Conservation (phyloP, 1,284 basidiomycete species). For the Psilocybe mexicana region DNA sequence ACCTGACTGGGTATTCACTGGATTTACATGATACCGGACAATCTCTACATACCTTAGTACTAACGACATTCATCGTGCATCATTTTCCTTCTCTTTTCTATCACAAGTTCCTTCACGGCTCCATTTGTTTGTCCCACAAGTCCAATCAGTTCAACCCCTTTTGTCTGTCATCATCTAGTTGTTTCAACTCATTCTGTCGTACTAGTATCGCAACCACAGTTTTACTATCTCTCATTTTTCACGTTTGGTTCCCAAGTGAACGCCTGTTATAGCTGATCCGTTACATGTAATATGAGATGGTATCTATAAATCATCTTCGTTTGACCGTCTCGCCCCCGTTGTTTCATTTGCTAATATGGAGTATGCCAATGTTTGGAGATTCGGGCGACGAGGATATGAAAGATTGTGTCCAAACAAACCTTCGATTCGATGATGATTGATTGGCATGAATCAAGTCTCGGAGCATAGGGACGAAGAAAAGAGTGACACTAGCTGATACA, state of each 20-base stretch:
- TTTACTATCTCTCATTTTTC: slow-evolving; percentile 7
- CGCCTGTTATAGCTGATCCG: slow-evolving; percentile 19
- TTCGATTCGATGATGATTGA: too few species aligned
- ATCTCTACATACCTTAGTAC: slow-evolving; percentile 22
- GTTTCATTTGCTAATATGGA: too few species aligned
- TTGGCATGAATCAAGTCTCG: too few species aligned
- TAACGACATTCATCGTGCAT: slow-evolving; percentile 14
- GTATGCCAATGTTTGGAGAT: too few species aligned
- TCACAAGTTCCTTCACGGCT: slow-evolving; percentile 1
- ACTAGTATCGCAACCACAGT: slow-evolving; percentile 20
- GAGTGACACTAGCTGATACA: too few species aligned
- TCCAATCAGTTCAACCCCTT: slow-evolving; percentile 11
- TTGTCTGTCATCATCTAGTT: slow-evolving; percentile 18
- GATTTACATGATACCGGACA: slow-evolving; percentile 42
- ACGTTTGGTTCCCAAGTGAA: slow-evolving; percentile 26
- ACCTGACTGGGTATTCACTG: slow-evolving; percentile 77
- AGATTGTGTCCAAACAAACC: too few species aligned
- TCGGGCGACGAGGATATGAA: slow-evolving; percentile 49
- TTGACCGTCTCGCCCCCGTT: neutral
- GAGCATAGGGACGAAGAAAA: too few species aligned
- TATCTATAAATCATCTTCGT: slow-evolving; percentile 14
- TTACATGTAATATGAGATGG: slow-evolving; percentile 28
- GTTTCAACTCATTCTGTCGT: slow-evolving; percentile 18
- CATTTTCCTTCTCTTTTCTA: slow-evolving; percentile 16
- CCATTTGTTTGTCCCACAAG: neutral